Evolutionary conservation across 768 basidiomycete genomes (phyloP), one percentile per base, ranked within the genome.

Genomic region (Mycena filopes): DNA sequence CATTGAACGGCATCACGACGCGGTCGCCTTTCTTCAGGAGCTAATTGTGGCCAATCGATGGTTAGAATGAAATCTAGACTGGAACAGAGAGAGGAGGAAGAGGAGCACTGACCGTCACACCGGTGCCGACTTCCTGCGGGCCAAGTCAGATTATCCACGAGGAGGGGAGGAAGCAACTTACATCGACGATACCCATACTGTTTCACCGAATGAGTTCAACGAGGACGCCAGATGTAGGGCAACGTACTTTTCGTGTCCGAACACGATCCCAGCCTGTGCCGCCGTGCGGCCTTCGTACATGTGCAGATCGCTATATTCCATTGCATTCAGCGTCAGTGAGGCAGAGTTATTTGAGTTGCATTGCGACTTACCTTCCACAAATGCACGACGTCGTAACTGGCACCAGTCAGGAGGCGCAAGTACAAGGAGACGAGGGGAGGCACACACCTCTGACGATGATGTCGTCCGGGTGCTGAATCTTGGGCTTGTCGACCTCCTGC

Each of bases 1-100:
- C 86, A 61, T 87, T 87, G 77, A 87, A 87, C 1, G 85, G 86
- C 80, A 86, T 83, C 25, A 87, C 85, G n/a, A 87, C 85, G 31
- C 86, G 81, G 68, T 87, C 86, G 16, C 86, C 86, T 63, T 83
- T 82, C 75, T 86, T 83, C 45, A 87, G 70, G 11, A 84, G 76
- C 83, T 84, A 42, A 33, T 33, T 33, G 5, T 33, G 7, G 31
- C 31, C 31, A 5, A 33, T 36, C 36, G 2, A 36, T 11, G 36
- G 3, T 36, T 15, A 36, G 36, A 10, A 4, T 15, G 10, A 36
- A 10, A 9, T 36, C 9, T 36, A n/a, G n/a, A n/a, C n/a, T n/a
- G n/a, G n/a, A n/a, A n/a, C n/a, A n/a, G n/a, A n/a, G 36, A 36
- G 2, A 15, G 36, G 2, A 5, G 36, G 36, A 36, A 15, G 36